Evolutionary conservation across 2,329 filamentous ascomycete genomes (phyloP).

Genomic region (Neurospora sp.): DNA sequence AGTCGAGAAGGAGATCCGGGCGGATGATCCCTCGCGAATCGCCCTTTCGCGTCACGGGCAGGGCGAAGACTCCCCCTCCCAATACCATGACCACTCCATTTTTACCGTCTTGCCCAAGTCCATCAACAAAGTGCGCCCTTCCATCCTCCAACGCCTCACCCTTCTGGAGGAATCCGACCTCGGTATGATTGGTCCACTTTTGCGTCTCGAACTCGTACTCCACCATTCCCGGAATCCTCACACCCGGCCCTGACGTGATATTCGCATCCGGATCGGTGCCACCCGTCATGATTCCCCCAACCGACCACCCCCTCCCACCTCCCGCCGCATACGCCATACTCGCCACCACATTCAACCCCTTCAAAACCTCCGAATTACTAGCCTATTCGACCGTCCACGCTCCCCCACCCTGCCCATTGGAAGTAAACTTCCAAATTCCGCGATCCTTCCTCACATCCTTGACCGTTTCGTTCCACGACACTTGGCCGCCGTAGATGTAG

Average conservation of each 20-base stretch:
- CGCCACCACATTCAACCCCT: neutral
- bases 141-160: neutral
- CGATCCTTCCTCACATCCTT: neutral
- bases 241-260: neutral
- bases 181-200: neutral
- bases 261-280: neutral
- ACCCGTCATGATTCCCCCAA: neutral
- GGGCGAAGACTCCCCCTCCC: neutral
- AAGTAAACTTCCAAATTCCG: neutral
- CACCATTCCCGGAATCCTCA: neutral
- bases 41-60: neutral
- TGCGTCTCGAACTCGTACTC: neutral
- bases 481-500: neutral
- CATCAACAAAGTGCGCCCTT: neutral
- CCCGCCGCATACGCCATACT: neutral
- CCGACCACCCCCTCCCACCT: neutral
- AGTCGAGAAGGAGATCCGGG: neutral
- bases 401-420: neutral
- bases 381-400: neutral
- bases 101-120: neutral
- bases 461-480: neutral
- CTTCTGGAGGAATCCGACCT: neutral
- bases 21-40: neutral
- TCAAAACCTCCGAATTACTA: neutral
- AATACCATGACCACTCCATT: neutral